Conservation (phyloP, 306 rosid genomes). For the Dryas octopetala region DNA sequence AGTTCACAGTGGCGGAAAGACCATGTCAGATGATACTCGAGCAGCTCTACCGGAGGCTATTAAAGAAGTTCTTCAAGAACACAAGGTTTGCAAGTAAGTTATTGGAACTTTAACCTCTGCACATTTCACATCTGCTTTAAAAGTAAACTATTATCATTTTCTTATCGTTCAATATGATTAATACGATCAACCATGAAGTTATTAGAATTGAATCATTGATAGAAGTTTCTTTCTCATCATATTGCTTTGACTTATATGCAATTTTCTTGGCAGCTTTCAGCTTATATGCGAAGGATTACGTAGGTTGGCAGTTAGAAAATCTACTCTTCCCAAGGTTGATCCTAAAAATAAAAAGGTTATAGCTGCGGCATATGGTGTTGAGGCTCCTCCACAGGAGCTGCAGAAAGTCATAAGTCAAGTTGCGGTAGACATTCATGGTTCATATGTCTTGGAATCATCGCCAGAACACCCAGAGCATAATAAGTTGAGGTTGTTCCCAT, state of each 20-base stretch:
- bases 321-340: slow-evolving; percentile 57
- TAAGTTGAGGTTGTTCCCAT: slow-evolving; percentile 58
- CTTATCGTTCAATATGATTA: too few relatives aligned
- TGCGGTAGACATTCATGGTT: slow-evolving; percentile 67
- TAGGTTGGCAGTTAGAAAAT: slow-evolving; percentile 46
- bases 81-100: slow-evolving; percentile 85
- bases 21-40: slow-evolving; percentile 78
- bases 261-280: slow-evolving; percentile 65
- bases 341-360: slow-evolving; percentile 55
- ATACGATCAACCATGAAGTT: neutral
- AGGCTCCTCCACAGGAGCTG: slow-evolving; percentile 67
- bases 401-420: slow-evolving; percentile 57
- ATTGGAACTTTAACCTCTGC: neutral
- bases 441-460: slow-evolving; percentile 64
- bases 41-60: slow-evolving; percentile 53
- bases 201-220: neutral
- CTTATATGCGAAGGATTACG: slow-evolving; percentile 67
- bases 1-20: slow-evolving; percentile 39
- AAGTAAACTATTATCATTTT: neutral
- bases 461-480: slow-evolving; percentile 59
- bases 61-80: slow-evolving; percentile 61
- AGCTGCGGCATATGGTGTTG: slow-evolving; percentile 59
- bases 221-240: slow-evolving; percentile 3
- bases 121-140: neutral
- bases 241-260: slow-evolving; percentile 21